These are phyloP conservation scores for Scutellaria minor DNA, from an alignment of 257 asterid species.

Conservation along the genomic window DNA sequence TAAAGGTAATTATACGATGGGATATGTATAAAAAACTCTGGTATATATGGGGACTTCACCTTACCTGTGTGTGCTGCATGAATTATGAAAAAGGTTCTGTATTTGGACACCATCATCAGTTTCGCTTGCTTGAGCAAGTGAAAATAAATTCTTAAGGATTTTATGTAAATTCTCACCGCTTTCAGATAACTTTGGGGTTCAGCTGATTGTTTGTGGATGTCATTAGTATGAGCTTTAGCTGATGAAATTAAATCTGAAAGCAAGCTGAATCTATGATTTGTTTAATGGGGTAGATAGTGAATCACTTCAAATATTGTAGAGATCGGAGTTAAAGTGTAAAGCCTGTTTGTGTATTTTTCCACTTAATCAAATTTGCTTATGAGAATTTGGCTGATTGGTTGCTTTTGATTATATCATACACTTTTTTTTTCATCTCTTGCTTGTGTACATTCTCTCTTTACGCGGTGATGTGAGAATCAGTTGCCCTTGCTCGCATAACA, in stretches of 20 bases:
- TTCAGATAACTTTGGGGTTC: not conserved
- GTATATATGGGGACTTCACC: not conserved
- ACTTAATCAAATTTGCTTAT: not conserved
- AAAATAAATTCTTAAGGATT: not conserved
- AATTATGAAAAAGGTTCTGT: not conserved
- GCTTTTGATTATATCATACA: not conserved
- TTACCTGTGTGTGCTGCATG: conserved; percentile 15
- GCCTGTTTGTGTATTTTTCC: conserved; percentile 5
- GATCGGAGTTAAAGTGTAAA: not conserved
- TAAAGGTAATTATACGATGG: not conserved
- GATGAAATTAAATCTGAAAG: not conserved
- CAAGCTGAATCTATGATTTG: not conserved
- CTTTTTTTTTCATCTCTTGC: not conserved
- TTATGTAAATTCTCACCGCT: not conserved
- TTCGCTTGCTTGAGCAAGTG: not conserved
- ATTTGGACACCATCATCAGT: conserved; percentile 8
- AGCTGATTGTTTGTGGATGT: conserved; percentile 8
- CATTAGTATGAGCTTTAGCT: not conserved
- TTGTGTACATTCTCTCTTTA: conserved; percentile 3
- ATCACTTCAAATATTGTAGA: not conserved
- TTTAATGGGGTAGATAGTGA: not conserved
- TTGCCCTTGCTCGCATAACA: not conserved
- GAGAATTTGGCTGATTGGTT: conserved; percentile 5
- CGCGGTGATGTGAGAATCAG: not conserved
- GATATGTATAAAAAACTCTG: not conserved